These are phyloP conservation scores for Suhomyces prunicola DNA, from an alignment of 805 yeast species.

Conservation along the genomic window DNA sequence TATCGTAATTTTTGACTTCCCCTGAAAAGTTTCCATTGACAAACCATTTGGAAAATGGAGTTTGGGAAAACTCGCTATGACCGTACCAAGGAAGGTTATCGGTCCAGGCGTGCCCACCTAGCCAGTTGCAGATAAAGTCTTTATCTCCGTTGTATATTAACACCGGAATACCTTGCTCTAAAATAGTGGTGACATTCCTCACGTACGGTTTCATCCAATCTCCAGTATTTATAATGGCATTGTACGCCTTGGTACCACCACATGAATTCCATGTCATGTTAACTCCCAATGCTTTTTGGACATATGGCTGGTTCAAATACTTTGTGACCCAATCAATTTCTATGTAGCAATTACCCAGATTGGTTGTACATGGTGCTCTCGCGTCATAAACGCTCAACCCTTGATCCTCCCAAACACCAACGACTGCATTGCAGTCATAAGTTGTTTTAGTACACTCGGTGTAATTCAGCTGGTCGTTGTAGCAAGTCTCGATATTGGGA, in stretches of 20 bases:
- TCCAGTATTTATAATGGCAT: slow-evolving; percentile 1
- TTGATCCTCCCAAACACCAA: slow-evolving; percentile 2
- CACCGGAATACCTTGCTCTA: slow-evolving; percentile 39
- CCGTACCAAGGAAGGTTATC: not conserved
- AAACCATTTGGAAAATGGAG: not conserved
- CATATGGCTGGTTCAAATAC: slow-evolving; percentile 52
- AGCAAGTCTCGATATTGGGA: slow-evolving; percentile 5
- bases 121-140: slow-evolving; percentile 20
- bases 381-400: slow-evolving; percentile 3
- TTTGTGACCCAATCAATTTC: slow-evolving; percentile 39
- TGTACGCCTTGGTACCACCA: slow-evolving; percentile 1
- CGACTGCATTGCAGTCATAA: slow-evolving; percentile 7
- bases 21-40: not conserved
- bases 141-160: slow-evolving; percentile 44
- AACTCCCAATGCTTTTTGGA: slow-evolving; percentile 54
- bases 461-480: slow-evolving; percentile 3
- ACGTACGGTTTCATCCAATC: slow-evolving; percentile 4
- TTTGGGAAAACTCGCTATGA: not conserved
- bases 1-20: not conserved
- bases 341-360: not conserved
- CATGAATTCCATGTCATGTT: not conserved
- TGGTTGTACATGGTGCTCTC: not conserved
- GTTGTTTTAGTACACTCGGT: slow-evolving; percentile 6
- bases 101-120: not conserved
- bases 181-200: slow-evolving; percentile 31